Conservation (phyloP, 1,139 yeast genomes). For the Yamadazyma siamensis region DNA sequence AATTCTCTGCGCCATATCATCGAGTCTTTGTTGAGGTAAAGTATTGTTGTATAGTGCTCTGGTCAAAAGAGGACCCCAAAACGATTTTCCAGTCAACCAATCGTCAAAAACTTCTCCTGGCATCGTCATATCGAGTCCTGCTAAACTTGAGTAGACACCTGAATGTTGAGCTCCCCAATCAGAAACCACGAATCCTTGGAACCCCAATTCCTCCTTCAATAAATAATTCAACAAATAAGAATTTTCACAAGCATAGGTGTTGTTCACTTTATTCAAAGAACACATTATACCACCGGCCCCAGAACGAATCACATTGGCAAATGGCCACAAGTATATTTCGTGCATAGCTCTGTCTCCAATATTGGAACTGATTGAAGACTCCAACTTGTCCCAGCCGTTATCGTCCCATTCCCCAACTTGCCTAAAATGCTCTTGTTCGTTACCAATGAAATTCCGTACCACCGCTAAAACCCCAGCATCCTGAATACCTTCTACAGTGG, state of each 20-base stretch:
- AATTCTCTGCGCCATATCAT: slow-evolving; percentile 62
- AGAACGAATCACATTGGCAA: slow-evolving; percentile 59
- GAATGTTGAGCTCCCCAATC: slow-evolving; percentile 67
- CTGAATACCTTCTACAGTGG: slow-evolving; percentile 56
- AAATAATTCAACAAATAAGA: slow-evolving; percentile 53
- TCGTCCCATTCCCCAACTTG: slow-evolving; percentile 55
- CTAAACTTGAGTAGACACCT: slow-evolving; percentile 54
- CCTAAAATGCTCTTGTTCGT: slow-evolving; percentile 66
- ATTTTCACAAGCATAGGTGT: slow-evolving; percentile 60
- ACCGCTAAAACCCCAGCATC: slow-evolving; percentile 56
- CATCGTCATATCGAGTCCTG: slow-evolving; percentile 69
- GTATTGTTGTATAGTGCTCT: slow-evolving; percentile 55
- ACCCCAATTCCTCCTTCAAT: slow-evolving; percentile 60
- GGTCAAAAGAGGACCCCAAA: slow-evolving; percentile 58
- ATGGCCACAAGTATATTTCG: slow-evolving; percentile 64
- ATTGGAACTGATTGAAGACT: slow-evolving; percentile 43
- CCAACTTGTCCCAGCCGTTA: slow-evolving; percentile 40
- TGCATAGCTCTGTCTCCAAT: slow-evolving; percentile 64
- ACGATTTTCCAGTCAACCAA: slow-evolving; percentile 53
- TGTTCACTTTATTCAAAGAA: slow-evolving; percentile 57
- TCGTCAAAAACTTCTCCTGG: slow-evolving; percentile 58
- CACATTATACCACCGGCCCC: slow-evolving; percentile 65
- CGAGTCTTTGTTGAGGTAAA: slow-evolving; percentile 50
- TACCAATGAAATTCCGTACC: slow-evolving; percentile 54
- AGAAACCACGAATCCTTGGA: slow-evolving; percentile 64